phyloP scores from a whole-genome alignment of 345 rosid species.

The Hibiscus trionum region DNA sequence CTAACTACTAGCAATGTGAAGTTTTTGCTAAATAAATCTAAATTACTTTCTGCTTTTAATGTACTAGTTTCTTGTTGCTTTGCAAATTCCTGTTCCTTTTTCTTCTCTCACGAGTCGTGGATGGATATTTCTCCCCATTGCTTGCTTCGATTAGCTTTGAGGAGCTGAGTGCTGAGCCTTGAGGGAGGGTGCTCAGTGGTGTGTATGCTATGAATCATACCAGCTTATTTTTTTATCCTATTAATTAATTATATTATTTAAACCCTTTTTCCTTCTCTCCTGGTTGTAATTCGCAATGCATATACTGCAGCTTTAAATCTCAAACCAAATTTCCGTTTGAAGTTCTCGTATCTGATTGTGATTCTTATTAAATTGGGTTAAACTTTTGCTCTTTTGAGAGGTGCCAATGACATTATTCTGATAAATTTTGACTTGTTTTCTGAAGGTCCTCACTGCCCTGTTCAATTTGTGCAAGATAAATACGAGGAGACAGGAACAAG shows the following conservation, averaged over 20 bases:
- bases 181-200: too few species aligned
- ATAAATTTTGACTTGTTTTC: slow-evolving; percentile 3
- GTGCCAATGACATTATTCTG: slow-evolving; percentile 1
- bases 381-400: background rate
- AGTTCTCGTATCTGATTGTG: background rate
- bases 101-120: too few species aligned
- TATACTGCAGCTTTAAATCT: background rate
- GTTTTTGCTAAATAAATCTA: too few species aligned
- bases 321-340: background rate
- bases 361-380: background rate
- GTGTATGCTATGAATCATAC: too few species aligned
- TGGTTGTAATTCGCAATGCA: background rate
- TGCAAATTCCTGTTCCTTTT: too few species aligned
- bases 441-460: slow-evolving; percentile 87
- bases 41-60: too few species aligned
- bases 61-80: too few species aligned
- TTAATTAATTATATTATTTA: too few species aligned
- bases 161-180: too few species aligned
- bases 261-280: background rate
- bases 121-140: too few species aligned
- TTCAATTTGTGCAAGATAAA: slow-evolving; percentile 99
- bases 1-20: background rate
- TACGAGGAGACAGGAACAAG: slow-evolving; percentile 98
- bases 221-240: too few species aligned
- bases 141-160: too few species aligned